Percentiles rank a stretch among this genome's conserved stretches.
These are phyloP conservation scores for Mrakiaceae sp. DNA, from an alignment of 1,284 basidiomycete species.

Conservation along the genomic window DNA sequence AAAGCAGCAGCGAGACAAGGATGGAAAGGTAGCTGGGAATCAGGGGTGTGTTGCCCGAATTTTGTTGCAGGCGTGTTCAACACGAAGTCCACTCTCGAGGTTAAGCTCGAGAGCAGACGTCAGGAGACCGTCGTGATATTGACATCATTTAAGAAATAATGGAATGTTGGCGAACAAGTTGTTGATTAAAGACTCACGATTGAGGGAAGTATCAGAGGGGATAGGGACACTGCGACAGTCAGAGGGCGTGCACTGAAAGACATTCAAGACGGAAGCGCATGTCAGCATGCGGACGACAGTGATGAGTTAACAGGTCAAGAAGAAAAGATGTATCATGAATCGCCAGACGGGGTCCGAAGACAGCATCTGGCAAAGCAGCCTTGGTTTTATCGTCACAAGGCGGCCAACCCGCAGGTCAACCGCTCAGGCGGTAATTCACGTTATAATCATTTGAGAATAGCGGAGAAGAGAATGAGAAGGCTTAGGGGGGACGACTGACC, in stretches of 20 bases:
- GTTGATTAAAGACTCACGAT: too few species aligned
- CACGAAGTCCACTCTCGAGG: conserved; percentile 5
- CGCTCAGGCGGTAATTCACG: conserved; percentile 15
- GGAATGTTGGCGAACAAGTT: too few species aligned
- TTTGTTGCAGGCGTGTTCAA: conserved; percentile 16
- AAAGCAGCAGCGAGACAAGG: too few species aligned
- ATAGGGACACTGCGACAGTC: too few species aligned
- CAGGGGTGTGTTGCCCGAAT: conserved; percentile 13
- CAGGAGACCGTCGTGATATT: conserved; percentile 16
- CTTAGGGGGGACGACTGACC: not conserved
- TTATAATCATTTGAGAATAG: conserved; percentile 9
- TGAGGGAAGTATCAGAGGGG: too few species aligned
- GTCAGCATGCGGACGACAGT: too few species aligned
- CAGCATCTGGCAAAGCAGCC: conserved; percentile 9
- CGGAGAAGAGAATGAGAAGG: not conserved
- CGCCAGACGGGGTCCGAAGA: too few species aligned
- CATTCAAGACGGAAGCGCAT: too few species aligned
- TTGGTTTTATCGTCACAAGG: conserved; percentile 11
- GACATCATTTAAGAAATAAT: conserved; percentile 4
- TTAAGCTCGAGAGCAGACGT: conserved; percentile 8
- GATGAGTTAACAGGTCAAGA: too few species aligned
- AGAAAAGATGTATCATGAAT: too few species aligned
- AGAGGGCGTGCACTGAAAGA: too few species aligned
- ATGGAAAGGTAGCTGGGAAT: not conserved
- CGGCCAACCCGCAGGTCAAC: not conserved